Base-by-base conservation (phyloP, 352 stramenopile species). In the Phytophthora litchii region DNA sequence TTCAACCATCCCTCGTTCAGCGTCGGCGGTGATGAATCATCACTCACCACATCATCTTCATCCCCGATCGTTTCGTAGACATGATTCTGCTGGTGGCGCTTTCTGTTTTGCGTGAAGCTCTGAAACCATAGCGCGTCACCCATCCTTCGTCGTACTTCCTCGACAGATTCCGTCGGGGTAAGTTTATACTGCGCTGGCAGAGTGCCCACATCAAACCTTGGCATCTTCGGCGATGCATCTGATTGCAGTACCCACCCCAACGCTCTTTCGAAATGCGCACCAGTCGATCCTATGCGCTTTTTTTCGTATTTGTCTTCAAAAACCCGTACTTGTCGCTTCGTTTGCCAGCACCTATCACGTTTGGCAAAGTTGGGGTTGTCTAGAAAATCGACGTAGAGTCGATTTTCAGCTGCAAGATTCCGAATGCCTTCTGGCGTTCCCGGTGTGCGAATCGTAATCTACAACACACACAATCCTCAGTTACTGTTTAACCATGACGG, bases 361-460 rank as follows among this genome's bases (percentile, higher is more conserved):
- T 62, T 72, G 16, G 25, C 54, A 65, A 80, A 87, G 17, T 47
- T 61, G n/a, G 52, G 60, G 37, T 55, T 68, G 57, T 91, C 81
- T 10, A 88, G 46, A 31, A 88, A 89, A 32, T 91, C 81, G 9
- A 89, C 74, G 46, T 69, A 76, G 8, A 91, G 31, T 19, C 65
- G 61, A 29, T 71, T 54, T 34, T 89, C 79, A 1, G 20, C 29
- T 11, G 31, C 34, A 31, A 91, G 57, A 34, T 87, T 78, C 2
- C 44, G 40, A 7, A 68, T 65, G 0, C 81, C 81, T 31, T 57
- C 62, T 10, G 17, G 21, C 1, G 66, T 89, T 3, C 81, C 81
- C 19, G 81, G 79, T 1, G 76, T 61, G 4, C 81, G 83, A 34
- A 93, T 76, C 1, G 80, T 90, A 37, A 89, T 67, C 83, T 92